Evolutionary conservation across 331 rosid species (phyloP), one percentile per base, ranked within the genome.

Genomic region (Pyracantha coccinea): DNA sequence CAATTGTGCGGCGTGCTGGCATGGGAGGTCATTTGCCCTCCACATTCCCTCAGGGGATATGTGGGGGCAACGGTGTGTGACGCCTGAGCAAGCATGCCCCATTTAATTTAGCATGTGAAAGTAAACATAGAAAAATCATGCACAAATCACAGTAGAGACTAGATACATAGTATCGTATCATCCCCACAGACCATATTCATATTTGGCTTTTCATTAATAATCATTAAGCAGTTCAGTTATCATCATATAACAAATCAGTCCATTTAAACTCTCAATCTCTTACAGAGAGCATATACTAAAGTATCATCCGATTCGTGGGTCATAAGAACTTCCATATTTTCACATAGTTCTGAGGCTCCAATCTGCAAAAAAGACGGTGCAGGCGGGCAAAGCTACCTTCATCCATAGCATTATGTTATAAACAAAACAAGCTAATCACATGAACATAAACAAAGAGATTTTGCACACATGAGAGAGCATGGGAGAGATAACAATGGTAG

Each of bases 291-390:
- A 58, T 35, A 72, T 14, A 27, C 76, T 23, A 24, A 35, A 61
- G 69, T 44, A 55, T 58, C 72, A 64, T 59, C 60, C 41, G 77
- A 71, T 84, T 70, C 70, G 70, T 72, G 71, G 80, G 80, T 65
- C 81, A 61, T 78, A 61, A 80, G 41, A 60, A 25, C 74, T 75
- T 80, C 87, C 75, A 82, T 54, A 82, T 76, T 75, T 50, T 80
- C 75, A 66, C 73, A 68, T 35, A 72, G 80, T 85, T 86, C 82
- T 64, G 88, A 82, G 75, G 82, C 87, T 80, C 80, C 64, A 74
- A 71, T 58, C 63, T 52, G 74, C 85, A 78, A 80, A 77, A 81
- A 6, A 1, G 88, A 81, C 68, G 61, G 54, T 63, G 75, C 79
- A 77, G 77, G 87, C 77, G 82, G 88, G 77, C 80, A 71, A 76